phyloP scores from a whole-genome alignment of 768 basidiomycete species.

The Cyclocybe cylindracea region DNA sequence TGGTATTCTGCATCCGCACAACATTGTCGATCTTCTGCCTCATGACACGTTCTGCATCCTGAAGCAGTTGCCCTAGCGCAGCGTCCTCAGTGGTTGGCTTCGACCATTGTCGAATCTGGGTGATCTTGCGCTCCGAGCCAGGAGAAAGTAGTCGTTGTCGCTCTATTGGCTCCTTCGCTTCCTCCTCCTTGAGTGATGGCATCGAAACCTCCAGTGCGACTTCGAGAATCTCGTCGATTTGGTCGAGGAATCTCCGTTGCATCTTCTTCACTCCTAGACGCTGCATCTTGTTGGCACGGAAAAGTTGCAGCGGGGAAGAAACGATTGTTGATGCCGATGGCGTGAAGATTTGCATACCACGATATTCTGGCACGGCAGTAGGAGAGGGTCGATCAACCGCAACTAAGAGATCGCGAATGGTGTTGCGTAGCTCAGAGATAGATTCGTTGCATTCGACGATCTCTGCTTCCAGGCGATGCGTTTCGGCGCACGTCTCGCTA shows the following conservation, averaged over 20 bases:
- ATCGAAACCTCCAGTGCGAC: slow-evolving; percentile 80
- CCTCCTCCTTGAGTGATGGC: slow-evolving; percentile 90
- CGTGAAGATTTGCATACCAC: slow-evolving; percentile 81
- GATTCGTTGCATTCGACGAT: slow-evolving; percentile 93
- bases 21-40: slow-evolving; percentile 94
- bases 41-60: slow-evolving; percentile 89
- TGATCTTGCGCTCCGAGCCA: slow-evolving; percentile 84
- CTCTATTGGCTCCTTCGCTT: slow-evolving; percentile 88
- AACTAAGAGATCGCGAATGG: slow-evolving; percentile 76
- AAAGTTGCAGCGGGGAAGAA: slow-evolving; percentile 75
- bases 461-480: slow-evolving; percentile 94
- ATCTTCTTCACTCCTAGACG: slow-evolving; percentile 78
- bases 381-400: slow-evolving; percentile 77
- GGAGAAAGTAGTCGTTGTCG: slow-evolving; percentile 90
- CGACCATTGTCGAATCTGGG: slow-evolving; percentile 82
- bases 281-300: slow-evolving; percentile 78
- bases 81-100: slow-evolving; percentile 85
- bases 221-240: slow-evolving; percentile 84
- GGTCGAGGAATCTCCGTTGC: slow-evolving; percentile 79
- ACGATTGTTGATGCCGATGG: slow-evolving; percentile 72
- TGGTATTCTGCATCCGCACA: slow-evolving; percentile 94
- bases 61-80: slow-evolving; percentile 78
- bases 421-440: slow-evolving; percentile 82
- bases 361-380: slow-evolving; percentile 73
- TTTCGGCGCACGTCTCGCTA: slow-evolving; percentile 97